Base-by-base conservation (phyloP, 2,329 filamentous ascomycete species). In the Exophiala bonariae region DNA sequence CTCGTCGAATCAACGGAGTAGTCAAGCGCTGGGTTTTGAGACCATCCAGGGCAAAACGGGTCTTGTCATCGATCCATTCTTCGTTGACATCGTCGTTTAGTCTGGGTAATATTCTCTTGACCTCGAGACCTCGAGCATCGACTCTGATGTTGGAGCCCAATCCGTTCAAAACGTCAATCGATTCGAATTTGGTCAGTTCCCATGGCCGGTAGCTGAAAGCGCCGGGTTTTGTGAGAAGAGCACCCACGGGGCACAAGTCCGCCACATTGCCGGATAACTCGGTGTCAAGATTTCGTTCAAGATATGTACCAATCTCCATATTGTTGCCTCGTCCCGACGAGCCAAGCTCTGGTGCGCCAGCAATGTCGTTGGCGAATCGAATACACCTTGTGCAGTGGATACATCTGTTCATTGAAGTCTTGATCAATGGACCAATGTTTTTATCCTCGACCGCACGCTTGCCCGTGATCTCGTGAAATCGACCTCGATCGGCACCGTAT, bases 21-120 rank as follows among this genome's bases (percentile, higher is more conserved):
- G 93, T 97, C 47, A 99, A 78, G 65, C 93, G 83, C 73, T 99
- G 93, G 37, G 92, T 97, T 81, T 91, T 95, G 58, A 99, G 79
- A 40, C 93, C 93, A 67, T 99, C 93, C 67, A 91, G 95, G 33
- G 93, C 92, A 68, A 97, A 99, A 57, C 93, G 84, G 32, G 89
- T 85, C 80, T 97, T 99, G 77, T 99, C 93, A 72, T 97, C 93
- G 69, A 99, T 97, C 93, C 93, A 99, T 72, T 99, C 93, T 75
- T 99, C 93, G 70, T 99, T 99, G 62, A 99, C 83, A 62, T 97
- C 91, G 66, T 99, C 93, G 68, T 99, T 99, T 52, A 99, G 79
- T 61, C 93, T 83, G 50, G 93, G 93, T 13, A 96, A 67, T 51
- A 99, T 80, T 61, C 93, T 86, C 91, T 99, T 96, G 41, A 99